Conservation (phyloP, 1,139 yeast genomes). For the Protomyces inundatus region DNA sequence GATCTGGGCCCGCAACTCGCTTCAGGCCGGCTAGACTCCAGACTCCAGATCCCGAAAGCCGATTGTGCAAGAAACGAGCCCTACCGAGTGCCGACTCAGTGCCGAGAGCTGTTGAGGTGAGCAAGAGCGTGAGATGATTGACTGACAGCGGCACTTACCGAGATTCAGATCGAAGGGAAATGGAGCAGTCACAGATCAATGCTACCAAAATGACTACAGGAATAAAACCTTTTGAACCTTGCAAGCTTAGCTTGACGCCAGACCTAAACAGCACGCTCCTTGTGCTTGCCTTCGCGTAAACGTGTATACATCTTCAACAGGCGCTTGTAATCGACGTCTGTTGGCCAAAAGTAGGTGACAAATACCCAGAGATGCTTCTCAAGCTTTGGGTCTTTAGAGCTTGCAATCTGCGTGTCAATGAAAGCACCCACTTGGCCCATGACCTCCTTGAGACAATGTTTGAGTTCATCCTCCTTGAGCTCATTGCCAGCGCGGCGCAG, state of each 20-base stretch:
- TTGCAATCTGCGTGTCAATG: constrained; percentile 45
- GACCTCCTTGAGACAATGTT: constrained; percentile 64
- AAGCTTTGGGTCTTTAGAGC: constrained; percentile 41
- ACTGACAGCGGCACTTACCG: not conserved
- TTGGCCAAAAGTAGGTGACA: constrained; percentile 92
- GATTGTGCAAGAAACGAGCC: no score
- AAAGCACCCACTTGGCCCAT: constrained; percentile 74
- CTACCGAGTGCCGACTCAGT: no score
- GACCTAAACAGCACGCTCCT: not conserved
- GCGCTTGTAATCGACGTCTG: constrained; percentile 65
- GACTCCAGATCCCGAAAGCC: no score
- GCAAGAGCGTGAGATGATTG: not conserved
- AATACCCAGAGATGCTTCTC: constrained; percentile 76
- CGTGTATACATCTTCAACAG: constrained; percentile 69
- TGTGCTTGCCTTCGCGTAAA: not conserved
- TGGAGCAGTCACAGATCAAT: not conserved
- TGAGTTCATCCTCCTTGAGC: constrained; percentile 85
- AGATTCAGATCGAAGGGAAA: not conserved
- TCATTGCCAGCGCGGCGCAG: constrained; percentile 67
- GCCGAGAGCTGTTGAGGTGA: no score
- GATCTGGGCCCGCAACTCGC: no score
- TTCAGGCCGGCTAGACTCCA: no score
- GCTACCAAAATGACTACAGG: not conserved
- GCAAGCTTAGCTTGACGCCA: no score
- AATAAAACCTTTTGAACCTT: no score